phyloP scores from a whole-genome alignment of 495 filamentous ascomycete species.

The Aspergillus indologenus region DNA sequence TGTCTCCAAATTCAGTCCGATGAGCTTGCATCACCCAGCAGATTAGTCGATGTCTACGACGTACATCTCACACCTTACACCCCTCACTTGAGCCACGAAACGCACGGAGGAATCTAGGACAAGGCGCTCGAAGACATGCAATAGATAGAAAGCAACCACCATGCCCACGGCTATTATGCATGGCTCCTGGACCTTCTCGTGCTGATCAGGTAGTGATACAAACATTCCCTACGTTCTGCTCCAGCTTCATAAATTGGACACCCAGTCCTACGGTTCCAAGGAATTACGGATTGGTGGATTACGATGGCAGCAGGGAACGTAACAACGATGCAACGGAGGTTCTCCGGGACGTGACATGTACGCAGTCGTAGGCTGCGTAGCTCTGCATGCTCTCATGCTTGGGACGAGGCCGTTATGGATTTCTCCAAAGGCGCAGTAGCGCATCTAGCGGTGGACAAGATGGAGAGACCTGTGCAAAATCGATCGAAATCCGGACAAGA shows the following conservation, averaged over 20 bases:
- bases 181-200: neutral
- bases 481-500: neutral
- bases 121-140: neutral
- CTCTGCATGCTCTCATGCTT: neutral
- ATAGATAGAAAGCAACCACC: neutral
- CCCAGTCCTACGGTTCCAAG: neutral
- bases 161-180: neutral
- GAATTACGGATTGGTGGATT: neutral
- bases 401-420: neutral
- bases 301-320: neutral
- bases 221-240: neutral
- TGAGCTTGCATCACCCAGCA: neutral
- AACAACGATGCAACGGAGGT: neutral
- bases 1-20: neutral
- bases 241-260: neutral
- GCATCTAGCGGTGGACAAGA: neutral
- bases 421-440: neutral
- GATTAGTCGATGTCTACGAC: neutral
- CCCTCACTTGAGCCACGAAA: neutral
- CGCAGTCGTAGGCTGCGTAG: neutral
- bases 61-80: neutral
- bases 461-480: neutral
- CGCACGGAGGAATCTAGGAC: neutral
- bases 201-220: neutral
- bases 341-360: neutral